Base-by-base conservation (phyloP, 2,329 filamentous ascomycete species). In the Diplodia corticola region DNA sequence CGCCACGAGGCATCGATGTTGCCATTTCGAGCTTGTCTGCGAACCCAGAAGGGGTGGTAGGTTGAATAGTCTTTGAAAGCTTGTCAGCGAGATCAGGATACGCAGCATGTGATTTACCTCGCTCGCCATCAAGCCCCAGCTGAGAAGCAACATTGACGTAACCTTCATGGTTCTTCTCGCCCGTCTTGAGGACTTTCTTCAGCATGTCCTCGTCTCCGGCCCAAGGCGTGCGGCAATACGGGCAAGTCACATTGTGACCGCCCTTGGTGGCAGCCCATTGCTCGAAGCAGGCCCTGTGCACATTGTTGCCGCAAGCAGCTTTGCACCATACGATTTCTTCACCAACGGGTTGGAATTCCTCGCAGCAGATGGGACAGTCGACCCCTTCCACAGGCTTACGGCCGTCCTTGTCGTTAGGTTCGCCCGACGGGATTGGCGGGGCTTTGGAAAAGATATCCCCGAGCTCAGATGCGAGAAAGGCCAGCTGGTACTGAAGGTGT, bases 311-410 rank as follows among this genome's bases (percentile, higher is more conserved):
- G 68, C 85, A 87, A 1, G 81, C 78, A 2, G 81, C 82, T 68
- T 80, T 80, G 72, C 85, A 87, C 81, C 83, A 87, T 3, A 76
- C 74, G 33, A 74, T 74, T 2, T 70, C 65, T 57, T 77, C 73
- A 3, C 79, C 79, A 3, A 73, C 73, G 1, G 80, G 73, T 28
- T 83, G 78, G 63, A 87, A 82, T 60, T 85, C 83, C 76, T 82
- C 84, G 72, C 85, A 86, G 74, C 87, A 89, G 68, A 89, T 86
- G 0, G 86, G 85, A 70, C 87, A 89, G 68, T 88, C 85, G 24
- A n/a, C n/a, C n/a, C 85, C 87, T 61, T 88, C 84, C 37, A 88
- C 75, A 1, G 84, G 78, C 70, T 88, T 89, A 66, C 86, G 83
- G 20, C 82, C 81, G 30, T 81, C 73, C 24, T 80, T 75, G 10